Percentiles rank a stretch among this genome's conserved stretches.
These are phyloP conservation scores for Cutaneotrichosporon mucoides DNA, from an alignment of 1,284 basidiomycete genomes.

Conservation along the genomic window DNA sequence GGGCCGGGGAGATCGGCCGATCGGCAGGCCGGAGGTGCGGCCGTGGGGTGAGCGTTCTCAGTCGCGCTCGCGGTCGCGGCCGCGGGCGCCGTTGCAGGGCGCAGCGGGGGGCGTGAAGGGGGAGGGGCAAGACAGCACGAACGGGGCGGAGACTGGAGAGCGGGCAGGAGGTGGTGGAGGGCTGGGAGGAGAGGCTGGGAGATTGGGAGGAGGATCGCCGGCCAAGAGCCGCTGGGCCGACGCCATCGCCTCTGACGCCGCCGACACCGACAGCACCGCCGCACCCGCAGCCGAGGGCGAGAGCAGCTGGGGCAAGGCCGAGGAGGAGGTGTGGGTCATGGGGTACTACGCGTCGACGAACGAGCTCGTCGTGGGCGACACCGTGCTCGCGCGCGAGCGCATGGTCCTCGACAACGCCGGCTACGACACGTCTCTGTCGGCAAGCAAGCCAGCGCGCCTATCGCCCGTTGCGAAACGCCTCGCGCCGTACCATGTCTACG, in stretches of 20 bases:
- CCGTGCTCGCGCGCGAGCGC: slow-evolving; percentile 17
- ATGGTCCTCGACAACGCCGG: slow-evolving; percentile 14
- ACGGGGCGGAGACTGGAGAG: too few relatives aligned
- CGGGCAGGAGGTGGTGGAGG: too few relatives aligned
- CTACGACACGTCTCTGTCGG: neutral
- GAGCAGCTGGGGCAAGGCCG: neutral
- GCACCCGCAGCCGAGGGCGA: too few relatives aligned
- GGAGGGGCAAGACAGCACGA: too few relatives aligned
- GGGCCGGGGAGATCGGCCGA: slow-evolving; percentile 55
- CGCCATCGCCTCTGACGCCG: neutral
- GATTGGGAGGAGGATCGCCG: too few relatives aligned
- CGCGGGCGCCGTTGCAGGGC: too few relatives aligned
- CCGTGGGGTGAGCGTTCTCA: neutral
- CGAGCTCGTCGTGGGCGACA: slow-evolving; percentile 63
- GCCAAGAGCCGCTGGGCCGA: neutral
- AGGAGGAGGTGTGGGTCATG: slow-evolving; percentile 86
- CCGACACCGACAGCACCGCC: neutral
- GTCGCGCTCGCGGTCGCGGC: too few relatives aligned
- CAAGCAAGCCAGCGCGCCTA: neutral
- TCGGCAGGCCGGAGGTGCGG: neutral
- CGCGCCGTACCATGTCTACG: slow-evolving; percentile 47
- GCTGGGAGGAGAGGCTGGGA: too few relatives aligned
- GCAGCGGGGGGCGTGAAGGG: too few relatives aligned
- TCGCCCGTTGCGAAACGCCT: slow-evolving; percentile 26
- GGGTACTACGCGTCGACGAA: slow-evolving; percentile 78